phyloP scores from a whole-genome alignment of 208 protist species.

The Jaenimonas drosophilae region DNA sequence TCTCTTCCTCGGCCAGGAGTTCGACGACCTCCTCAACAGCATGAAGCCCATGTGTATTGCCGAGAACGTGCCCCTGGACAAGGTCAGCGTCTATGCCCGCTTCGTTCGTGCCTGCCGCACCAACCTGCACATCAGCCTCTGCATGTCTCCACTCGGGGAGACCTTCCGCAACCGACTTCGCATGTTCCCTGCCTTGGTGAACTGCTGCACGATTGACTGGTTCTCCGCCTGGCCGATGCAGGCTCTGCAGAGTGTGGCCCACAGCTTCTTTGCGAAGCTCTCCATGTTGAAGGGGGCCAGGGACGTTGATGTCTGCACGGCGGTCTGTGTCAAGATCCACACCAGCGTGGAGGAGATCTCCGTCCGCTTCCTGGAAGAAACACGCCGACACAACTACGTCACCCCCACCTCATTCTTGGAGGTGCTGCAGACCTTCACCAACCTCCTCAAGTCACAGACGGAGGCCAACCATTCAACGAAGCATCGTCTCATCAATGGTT shows the following conservation, averaged over 20 bases:
- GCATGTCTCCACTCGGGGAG: constrained; percentile 95
- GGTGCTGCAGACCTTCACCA: constrained; percentile 89
- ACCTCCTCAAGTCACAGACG: constrained; percentile 76
- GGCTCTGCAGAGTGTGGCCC: constrained; percentile 92
- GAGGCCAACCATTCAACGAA: constrained; percentile 69
- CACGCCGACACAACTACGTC: constrained; percentile 95
- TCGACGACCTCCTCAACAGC: constrained; percentile 89
- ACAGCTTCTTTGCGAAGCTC: constrained; percentile 63
- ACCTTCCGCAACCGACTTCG: constrained; percentile 93
- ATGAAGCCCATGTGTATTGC: constrained; percentile 92
- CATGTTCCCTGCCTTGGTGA: constrained; percentile 98
- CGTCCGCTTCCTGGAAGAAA: constrained; percentile 82
- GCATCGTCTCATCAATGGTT: constrained; percentile 88
- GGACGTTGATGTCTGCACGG: constrained; percentile 58
- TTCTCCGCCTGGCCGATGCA: constrained; percentile 96
- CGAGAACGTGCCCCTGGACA: constrained; percentile 88
- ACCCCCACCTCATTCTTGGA: constrained; percentile 99
- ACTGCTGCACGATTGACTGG: constrained; percentile 99
- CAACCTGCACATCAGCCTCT: constrained; percentile 96
- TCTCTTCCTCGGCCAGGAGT: constrained; percentile 91
- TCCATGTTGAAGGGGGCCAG: constrained; percentile 14
- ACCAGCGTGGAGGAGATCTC: constrained; percentile 89
- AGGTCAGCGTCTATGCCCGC: constrained; percentile 90
- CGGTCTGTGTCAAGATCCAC: constrained; percentile 94
- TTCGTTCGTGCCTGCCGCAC: constrained; percentile 90